Conservation (phyloP, 805 yeast species). For the Wickerhamiella qilinensis region DNA sequence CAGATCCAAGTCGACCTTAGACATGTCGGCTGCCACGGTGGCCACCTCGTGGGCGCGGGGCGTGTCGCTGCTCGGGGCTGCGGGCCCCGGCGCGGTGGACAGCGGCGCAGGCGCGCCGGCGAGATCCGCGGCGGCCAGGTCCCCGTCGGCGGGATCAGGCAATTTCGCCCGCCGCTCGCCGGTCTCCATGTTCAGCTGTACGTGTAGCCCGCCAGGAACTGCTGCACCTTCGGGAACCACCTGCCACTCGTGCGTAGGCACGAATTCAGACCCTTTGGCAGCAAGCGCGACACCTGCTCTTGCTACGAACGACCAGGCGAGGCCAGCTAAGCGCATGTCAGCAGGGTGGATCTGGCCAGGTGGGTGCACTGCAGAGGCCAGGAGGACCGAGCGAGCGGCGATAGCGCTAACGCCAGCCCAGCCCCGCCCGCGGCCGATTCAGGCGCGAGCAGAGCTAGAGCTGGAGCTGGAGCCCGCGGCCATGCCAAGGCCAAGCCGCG, state of each 20-base stretch:
- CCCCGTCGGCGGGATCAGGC: constrained; percentile 21
- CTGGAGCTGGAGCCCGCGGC: no score
- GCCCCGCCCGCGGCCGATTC: no score
- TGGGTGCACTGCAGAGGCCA: no score
- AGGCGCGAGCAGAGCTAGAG: no score
- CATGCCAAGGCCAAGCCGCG: no score
- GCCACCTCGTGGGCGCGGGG: background rate
- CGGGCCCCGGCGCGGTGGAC: background rate
- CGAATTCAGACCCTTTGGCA: constrained; percentile 24
- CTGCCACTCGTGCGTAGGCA: constrained; percentile 56
- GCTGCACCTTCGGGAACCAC: constrained; percentile 51
- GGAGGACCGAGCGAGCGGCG: no score
- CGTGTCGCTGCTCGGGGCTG: background rate
- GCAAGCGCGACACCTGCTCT: background rate
- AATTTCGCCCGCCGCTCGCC: constrained; percentile 55
- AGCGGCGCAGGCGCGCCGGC: background rate
- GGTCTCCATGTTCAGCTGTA: constrained; percentile 59
- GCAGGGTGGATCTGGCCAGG: no score
- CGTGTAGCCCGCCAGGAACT: constrained; percentile 67
- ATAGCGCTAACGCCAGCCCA: no score
- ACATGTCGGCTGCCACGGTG: background rate
- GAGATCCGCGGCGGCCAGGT: constrained; percentile 4
- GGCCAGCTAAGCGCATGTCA: background rate
- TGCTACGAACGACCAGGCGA: background rate
- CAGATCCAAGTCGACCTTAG: constrained; percentile 23